Evolutionary conservation across 2,329 filamentous ascomycete species (phyloP).

Genomic region (Torrubiella hemipterigena): DNA sequence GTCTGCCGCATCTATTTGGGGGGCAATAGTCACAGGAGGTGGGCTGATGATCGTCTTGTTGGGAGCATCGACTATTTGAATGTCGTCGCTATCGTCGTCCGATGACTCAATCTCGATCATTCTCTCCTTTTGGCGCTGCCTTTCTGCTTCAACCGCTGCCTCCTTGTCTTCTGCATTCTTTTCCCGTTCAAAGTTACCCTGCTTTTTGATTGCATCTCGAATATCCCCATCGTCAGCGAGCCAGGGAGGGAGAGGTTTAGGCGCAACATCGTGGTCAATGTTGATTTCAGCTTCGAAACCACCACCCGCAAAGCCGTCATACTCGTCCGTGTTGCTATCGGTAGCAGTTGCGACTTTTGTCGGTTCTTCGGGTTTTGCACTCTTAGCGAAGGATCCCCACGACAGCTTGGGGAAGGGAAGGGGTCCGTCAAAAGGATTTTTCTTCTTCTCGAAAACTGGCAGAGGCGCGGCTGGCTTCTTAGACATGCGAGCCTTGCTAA

Average conservation of each 20-base stretch:
- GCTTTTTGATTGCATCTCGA: conserved; percentile 47
- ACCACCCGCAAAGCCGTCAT: conserved; percentile 16
- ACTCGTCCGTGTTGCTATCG: conserved; percentile 10
- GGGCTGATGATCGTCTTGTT: conserved; percentile 9
- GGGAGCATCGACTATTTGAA: conserved; percentile 43
- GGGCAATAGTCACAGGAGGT: neutral
- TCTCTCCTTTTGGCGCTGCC: conserved; percentile 30
- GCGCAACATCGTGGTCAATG: conserved; percentile 15
- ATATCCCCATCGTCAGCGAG: conserved; percentile 55
- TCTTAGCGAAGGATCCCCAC: conserved; percentile 46
- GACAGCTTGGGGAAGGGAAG: conserved; percentile 84
- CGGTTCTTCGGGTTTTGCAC: conserved; percentile 15
- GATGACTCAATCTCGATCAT: conserved; percentile 53
- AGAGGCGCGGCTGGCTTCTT: conserved; percentile 33
- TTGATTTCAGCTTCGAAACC: conserved; percentile 20
- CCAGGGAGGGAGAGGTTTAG: conserved; percentile 65
- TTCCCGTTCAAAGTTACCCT: conserved; percentile 41
- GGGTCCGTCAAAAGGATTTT: conserved; percentile 61
- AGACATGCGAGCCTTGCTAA: conserved; percentile 58
- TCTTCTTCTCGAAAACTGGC: conserved; percentile 35
- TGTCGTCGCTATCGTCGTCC: conserved; percentile 41
- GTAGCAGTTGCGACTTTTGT: neutral
- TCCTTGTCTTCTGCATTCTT: conserved; percentile 54
- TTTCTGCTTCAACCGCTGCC: conserved; percentile 43
- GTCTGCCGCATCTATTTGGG: neutral